Evolutionary conservation across 2,329 filamentous ascomycete species (phyloP).

Genomic region (Verticillium nonalfalfae): DNA sequence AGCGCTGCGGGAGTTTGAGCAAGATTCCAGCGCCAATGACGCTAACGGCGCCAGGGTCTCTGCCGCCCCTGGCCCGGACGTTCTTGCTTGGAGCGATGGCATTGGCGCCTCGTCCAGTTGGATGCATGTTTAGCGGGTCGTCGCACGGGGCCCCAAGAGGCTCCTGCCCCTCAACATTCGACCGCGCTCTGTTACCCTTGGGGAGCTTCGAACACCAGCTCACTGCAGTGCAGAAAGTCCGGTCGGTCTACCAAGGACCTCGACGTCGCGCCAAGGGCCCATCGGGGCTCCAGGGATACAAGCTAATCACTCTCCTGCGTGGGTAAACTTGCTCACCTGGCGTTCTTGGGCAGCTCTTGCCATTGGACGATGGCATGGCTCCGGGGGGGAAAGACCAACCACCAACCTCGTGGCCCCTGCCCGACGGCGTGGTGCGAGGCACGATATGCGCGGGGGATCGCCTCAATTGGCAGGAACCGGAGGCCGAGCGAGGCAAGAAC

Average conservation of each 20-base stretch:
- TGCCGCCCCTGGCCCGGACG: not conserved
- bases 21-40: slow-evolving; percentile 11
- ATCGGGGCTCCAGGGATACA: not conserved
- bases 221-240: not conserved
- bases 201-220: not conserved
- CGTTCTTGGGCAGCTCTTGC: not conserved
- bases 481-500: not conserved
- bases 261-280: not conserved
- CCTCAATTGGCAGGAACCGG: not conserved
- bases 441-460: not conserved
- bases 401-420: not conserved
- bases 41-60: slow-evolving; percentile 8
- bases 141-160: not conserved
- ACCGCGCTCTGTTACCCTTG: not conserved
- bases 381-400: not conserved
- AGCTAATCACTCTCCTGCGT: not conserved
- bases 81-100: not conserved
- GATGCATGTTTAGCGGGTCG: not conserved
- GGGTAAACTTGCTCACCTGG: not conserved
- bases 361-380: not conserved
- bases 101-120: not conserved
- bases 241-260: not conserved
- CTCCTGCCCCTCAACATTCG: not conserved
- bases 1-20: slow-evolving; percentile 13
- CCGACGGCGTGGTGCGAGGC: not conserved